Conservation (phyloP, 805 yeast genomes). For the Saccharomyces paradoxus region DNA sequence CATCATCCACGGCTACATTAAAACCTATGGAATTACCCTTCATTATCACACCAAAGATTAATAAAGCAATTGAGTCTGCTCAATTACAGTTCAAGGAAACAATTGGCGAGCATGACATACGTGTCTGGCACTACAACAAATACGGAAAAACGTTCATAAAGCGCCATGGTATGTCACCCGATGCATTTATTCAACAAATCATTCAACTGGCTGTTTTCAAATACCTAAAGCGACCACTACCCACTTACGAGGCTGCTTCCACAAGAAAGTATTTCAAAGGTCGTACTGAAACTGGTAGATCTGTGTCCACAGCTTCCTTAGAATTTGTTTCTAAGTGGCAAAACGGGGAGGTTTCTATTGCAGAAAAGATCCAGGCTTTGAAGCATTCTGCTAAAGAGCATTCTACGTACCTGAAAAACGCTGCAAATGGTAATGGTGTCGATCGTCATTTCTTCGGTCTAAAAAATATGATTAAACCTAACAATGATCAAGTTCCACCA, state of each 20-base stretch:
- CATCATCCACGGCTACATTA: constrained; percentile 15
- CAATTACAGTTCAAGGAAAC: constrained; percentile 46
- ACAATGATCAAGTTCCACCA: constrained; percentile 51
- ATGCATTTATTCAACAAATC: constrained; percentile 84
- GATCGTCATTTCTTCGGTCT: constrained; percentile 92
- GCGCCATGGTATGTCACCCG: constrained; percentile 80
- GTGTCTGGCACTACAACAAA: constrained; percentile 72
- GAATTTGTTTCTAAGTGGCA: constrained; percentile 71
- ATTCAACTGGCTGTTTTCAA: constrained; percentile 87
- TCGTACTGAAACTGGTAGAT: constrained; percentile 88
- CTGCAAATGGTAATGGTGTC: constrained; percentile 79
- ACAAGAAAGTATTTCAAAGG: constrained; percentile 85
- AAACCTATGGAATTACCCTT: constrained; percentile 35
- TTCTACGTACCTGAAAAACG: constrained; percentile 61
- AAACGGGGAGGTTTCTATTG: constrained; percentile 36
- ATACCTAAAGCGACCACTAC: constrained; percentile 68
- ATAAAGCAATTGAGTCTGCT: constrained; percentile 48
- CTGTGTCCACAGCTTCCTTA: constrained; percentile 65
- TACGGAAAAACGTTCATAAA: constrained; percentile 84
- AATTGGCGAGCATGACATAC: constrained; percentile 57
- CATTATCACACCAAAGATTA: constrained; percentile 47
- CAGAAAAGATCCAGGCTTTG: constrained; percentile 58
- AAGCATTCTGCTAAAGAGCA: constrained; percentile 69
- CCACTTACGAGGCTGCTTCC: constrained; percentile 94
- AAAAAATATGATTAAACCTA: constrained; percentile 52